Evolutionary conservation across 106 monocot species (phyloP).

Genomic region (Narthecium ossifragum): DNA sequence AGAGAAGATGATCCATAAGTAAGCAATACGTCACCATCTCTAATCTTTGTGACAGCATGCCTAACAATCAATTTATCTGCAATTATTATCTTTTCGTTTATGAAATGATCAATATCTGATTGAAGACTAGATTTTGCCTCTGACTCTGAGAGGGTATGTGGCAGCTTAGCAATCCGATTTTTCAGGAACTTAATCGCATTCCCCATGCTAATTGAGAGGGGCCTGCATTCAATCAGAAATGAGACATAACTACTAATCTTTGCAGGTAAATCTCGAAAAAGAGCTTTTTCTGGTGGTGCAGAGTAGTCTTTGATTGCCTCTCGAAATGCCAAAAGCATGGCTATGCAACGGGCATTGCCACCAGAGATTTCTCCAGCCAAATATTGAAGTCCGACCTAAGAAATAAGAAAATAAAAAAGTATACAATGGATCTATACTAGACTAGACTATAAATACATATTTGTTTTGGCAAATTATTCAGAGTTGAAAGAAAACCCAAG

Average conservation of each 20-base stretch:
- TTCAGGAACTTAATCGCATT: constrained; percentile 95
- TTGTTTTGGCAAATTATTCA: too few species aligned
- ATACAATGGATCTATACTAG: too few species aligned
- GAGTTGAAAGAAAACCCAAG: too few species aligned
- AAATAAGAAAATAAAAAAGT: background rate
- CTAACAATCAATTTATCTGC: constrained; percentile 86
- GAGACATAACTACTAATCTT: constrained; percentile 87
- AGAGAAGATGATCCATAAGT: constrained; percentile 83
- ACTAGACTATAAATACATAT: too few species aligned
- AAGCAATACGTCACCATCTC: constrained; percentile 90
- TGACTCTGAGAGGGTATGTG: constrained; percentile 55
- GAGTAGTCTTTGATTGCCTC: constrained; percentile 79
- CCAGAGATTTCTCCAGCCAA: constrained; percentile 72
- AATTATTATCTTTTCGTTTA: constrained; percentile 86
- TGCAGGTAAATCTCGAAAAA: constrained; percentile 71
- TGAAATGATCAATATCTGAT: constrained; percentile 84
- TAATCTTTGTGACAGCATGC: constrained; percentile 83
- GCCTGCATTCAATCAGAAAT: constrained; percentile 89
- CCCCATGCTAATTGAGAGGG: constrained; percentile 96
- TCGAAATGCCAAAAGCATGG: constrained; percentile 89
- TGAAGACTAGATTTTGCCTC: constrained; percentile 72
- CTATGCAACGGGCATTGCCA: constrained; percentile 87
- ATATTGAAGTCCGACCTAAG: constrained; percentile 91
- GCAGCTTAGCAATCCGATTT: constrained; percentile 65
- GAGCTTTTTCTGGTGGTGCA: constrained; percentile 62